Base-by-base conservation (phyloP, 2,329 filamentous ascomycete species). In the Pleurostoma richardsiae region DNA sequence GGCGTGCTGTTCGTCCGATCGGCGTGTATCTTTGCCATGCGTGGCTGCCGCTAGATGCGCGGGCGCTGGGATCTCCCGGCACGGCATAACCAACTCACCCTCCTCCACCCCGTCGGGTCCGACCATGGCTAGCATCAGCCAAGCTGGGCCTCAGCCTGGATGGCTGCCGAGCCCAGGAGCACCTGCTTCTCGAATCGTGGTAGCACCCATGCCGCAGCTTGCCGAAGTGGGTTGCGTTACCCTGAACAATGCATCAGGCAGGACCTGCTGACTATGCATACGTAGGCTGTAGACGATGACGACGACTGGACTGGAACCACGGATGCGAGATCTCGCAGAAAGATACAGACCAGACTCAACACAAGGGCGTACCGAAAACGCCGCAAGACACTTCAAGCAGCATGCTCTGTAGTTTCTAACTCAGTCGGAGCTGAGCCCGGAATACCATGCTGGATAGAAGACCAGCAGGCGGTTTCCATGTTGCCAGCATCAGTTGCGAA, bases 251-350 rank as follows among this genome's bases (percentile, higher is more conserved):
- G 19, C 42, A 48, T 53, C 29, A 46, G 47, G 52, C 39, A 46
- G 50, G 49, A 55, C 38, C 56, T 59, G 48, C 64, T 65, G 41
- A 64, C 52, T 30, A 36, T n/a, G 11, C 38, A 28, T 52, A 51
- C 41, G 19, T 19, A 71, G 67, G 68, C 68, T 6, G 61, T 50
- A 56, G 60, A 52, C 47, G 56, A 42, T 30, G 61, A 71, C 50
- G 71, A 74, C 44, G 64, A 73, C 56, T 74, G 72, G 70, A 73
- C 69, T 36, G 72, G 71, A 4, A 65, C 59, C 28, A 71, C 53
- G 11, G 65, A 73, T 61, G 63, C 66, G 3, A 65, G 62, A 51
- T 61, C 61, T 49, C 65, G 72, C 28, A 63, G 71, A 51, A 55
- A 63, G 47, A 62, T 61, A 49, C 72, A 74, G 59, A 74, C 65